These are phyloP conservation scores for Clohesyomyces aquaticus DNA, from an alignment of 495 filamentous ascomycete species.

Conservation along the genomic window DNA sequence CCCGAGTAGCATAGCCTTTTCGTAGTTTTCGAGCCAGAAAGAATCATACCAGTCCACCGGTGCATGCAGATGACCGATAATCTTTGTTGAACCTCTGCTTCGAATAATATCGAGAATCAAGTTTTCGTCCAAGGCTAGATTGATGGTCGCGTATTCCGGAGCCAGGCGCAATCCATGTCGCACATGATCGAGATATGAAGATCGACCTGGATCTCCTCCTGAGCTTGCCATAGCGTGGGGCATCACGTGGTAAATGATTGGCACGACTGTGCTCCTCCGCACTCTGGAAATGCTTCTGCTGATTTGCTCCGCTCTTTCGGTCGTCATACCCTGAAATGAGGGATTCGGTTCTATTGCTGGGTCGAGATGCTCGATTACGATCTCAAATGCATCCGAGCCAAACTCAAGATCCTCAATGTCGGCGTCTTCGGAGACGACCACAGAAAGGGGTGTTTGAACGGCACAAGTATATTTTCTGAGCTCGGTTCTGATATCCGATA, in stretches of 20 bases:
- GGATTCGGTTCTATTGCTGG: neutral
- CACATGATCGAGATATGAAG: conserved; percentile 63
- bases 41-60: conserved; percentile 64
- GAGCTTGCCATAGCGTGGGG: conserved; percentile 49
- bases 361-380: conserved; percentile 59
- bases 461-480: conserved; percentile 68
- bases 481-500: conserved; percentile 69
- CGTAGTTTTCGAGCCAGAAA: conserved; percentile 50
- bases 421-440: conserved; percentile 57
- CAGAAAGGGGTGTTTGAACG: conserved; percentile 64
- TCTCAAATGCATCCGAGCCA: conserved; percentile 71
- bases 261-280: conserved; percentile 65
- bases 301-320: conserved; percentile 52
- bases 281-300: conserved; percentile 62
- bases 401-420: conserved; percentile 68
- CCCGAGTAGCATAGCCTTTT: conserved; percentile 61
- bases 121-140: conserved; percentile 61
- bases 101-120: conserved; percentile 58
- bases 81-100: conserved; percentile 67
- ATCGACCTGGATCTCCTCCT: conserved; percentile 32
- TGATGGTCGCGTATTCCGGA: conserved; percentile 73
- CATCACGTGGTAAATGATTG: conserved; percentile 68
- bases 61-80: conserved; percentile 65
- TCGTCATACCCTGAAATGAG: neutral
- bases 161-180: conserved; percentile 71